A percentile compares a stretch with the other conserved stretches of the same genome.
Conservation (phyloP, 2,329 filamentous ascomycete species). For the Paradendryphiella salina region DNA sequence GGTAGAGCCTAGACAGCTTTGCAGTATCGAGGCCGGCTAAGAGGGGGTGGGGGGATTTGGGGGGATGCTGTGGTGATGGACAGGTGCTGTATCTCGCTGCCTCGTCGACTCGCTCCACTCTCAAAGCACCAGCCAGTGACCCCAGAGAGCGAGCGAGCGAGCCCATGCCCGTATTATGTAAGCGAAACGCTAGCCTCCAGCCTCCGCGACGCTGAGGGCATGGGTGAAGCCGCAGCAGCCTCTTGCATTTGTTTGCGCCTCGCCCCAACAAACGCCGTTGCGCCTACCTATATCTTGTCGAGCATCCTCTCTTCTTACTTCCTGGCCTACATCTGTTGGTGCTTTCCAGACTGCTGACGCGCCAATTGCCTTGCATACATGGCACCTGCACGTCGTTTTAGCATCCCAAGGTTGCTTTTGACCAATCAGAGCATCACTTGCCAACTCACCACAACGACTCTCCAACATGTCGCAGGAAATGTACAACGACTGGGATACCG, state of each 20-base stretch:
- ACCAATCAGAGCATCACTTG: conserved; percentile 20
- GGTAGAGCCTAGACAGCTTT: not conserved
- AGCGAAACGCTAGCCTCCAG: conserved; percentile 12
- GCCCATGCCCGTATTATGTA: conserved; percentile 10
- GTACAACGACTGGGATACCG: conserved; percentile 33
- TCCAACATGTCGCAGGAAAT: conserved; percentile 10
- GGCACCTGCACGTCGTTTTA: not conserved
- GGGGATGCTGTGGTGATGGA: conserved; percentile 12
- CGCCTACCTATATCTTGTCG: not conserved
- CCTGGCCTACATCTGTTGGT: too few relatives aligned
- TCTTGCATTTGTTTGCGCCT: conserved; percentile 1
- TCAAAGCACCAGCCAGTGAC: conserved; percentile 13
- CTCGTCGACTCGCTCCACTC: conserved; percentile 15
- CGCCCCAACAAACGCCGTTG: not conserved
- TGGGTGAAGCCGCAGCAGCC: too few relatives aligned
- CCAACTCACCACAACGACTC: not conserved
- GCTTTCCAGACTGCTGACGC: not conserved
- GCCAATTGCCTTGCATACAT: not conserved
- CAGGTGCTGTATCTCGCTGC: conserved; percentile 17
- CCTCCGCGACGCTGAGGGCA: not conserved
- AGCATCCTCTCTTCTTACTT: not conserved
- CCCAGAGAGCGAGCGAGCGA: conserved; percentile 9
- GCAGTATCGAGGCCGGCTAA: conserved; percentile 1
- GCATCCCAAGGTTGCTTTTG: not conserved
- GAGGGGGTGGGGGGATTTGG: not conserved